A percentile compares a stretch with the other conserved stretches of the same genome.
phyloP scores from a whole-genome alignment of 352 stramenopile species.

The Pythium phragmitis region DNA sequence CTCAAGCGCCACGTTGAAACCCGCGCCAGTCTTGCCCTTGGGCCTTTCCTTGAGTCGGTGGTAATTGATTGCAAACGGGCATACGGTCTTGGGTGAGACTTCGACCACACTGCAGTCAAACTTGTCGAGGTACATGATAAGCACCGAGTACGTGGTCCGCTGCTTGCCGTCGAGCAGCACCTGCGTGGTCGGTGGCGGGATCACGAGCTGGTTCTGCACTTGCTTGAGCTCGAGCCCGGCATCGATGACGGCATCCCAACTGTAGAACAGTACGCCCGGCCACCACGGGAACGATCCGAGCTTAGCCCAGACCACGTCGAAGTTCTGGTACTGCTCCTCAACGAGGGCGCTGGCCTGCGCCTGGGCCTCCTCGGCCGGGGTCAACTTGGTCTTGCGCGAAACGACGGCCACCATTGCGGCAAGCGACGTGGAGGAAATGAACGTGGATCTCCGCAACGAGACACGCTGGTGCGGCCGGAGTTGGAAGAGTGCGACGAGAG shows the following conservation, averaged over 20 bases:
- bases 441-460: slow-evolving; percentile 7
- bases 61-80: slow-evolving; percentile 59
- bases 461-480: not conserved
- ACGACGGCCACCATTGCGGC: slow-evolving; percentile 19
- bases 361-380: slow-evolving; percentile 28
- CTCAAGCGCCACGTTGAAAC: slow-evolving; percentile 20
- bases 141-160: slow-evolving; percentile 16
- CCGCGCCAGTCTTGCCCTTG: slow-evolving; percentile 10
- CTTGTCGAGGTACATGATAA: slow-evolving; percentile 31
- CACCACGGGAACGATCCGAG: slow-evolving; percentile 72
- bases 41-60: slow-evolving; percentile 22
- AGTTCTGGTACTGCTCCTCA: slow-evolving; percentile 59
- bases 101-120: slow-evolving; percentile 31
- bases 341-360: slow-evolving; percentile 37
- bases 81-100: slow-evolving; percentile 32
- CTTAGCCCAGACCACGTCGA: slow-evolving; percentile 81
- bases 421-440: not conserved
- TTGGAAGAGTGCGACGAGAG: not conserved
- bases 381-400: slow-evolving; percentile 22
- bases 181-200: slow-evolving; percentile 42
- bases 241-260: slow-evolving; percentile 47
- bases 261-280: slow-evolving; percentile 73
- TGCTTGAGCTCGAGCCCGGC: slow-evolving; percentile 44
- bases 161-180: slow-evolving; percentile 32
- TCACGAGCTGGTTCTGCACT: slow-evolving; percentile 34